Conservation (phyloP, 164 flowering plant species). For the Annona squamosa region DNA sequence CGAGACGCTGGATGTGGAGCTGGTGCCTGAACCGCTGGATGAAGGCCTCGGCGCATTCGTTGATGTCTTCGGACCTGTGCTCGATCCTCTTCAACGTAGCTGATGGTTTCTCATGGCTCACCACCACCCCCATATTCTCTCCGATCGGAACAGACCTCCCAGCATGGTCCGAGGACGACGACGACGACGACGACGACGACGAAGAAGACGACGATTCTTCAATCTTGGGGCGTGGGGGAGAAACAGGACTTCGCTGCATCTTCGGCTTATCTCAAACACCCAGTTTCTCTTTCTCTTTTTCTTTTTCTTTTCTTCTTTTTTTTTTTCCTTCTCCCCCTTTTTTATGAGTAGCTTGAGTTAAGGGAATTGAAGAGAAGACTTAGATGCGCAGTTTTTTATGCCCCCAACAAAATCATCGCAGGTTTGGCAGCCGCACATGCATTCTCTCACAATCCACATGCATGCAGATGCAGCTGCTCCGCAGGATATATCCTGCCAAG, state of each 20-base stretch:
- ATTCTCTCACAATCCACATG: too few relatives aligned
- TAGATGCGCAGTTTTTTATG: too few relatives aligned
- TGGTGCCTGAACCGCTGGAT: conserved; percentile 61
- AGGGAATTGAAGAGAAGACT: too few relatives aligned
- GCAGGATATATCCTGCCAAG: too few relatives aligned
- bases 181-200: neutral
- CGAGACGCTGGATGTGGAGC: conserved; percentile 57
- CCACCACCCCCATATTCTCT: too few relatives aligned
- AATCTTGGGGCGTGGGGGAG: neutral
- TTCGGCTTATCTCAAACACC: neutral
- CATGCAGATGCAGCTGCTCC: too few relatives aligned
- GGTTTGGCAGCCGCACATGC: too few relatives aligned
- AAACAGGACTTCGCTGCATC: conserved; percentile 7
- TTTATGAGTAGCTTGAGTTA: too few relatives aligned
- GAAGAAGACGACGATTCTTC: neutral
- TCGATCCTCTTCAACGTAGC: conserved; percentile 19
- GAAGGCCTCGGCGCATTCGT: conserved; percentile 66
- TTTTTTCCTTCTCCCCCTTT: neutral
- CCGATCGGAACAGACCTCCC: too few relatives aligned
- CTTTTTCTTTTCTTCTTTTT: too few relatives aligned
- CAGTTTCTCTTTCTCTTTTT: neutral
- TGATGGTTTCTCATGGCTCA: conserved; percentile 1
- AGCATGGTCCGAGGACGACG: too few relatives aligned
- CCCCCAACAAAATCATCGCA: too few relatives aligned
- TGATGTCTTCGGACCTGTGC: conserved; percentile 42